Conservation (phyloP, 495 filamentous ascomycete genomes). For the Neurospora tetraspora region DNA sequence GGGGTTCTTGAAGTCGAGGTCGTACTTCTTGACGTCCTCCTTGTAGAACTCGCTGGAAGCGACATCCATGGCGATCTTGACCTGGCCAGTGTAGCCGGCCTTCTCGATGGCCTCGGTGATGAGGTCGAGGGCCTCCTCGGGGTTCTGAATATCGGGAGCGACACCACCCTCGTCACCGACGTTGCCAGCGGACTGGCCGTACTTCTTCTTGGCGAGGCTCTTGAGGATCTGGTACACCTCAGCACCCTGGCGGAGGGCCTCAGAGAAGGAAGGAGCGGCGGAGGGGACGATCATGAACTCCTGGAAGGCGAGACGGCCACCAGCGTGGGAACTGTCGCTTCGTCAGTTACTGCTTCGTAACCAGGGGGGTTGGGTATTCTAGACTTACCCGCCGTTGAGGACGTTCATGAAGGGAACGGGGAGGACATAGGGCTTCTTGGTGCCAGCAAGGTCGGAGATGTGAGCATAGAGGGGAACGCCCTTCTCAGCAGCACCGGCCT, state of each 20-base stretch:
- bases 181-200: slow-evolving; percentile 97
- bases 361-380: not conserved
- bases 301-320: slow-evolving; percentile 98
- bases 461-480: slow-evolving; percentile 94
- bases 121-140: slow-evolving; percentile 93
- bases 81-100: slow-evolving; percentile 87
- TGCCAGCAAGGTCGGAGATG: slow-evolving; percentile 95
- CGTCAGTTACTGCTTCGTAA: slow-evolving; percentile 17
- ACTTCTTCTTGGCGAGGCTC: slow-evolving; percentile 96
- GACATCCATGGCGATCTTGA: slow-evolving; percentile 99
- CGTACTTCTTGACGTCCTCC: slow-evolving; percentile 94
- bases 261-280: slow-evolving; percentile 74
- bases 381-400: slow-evolving; percentile 78
- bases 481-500: slow-evolving; percentile 98
- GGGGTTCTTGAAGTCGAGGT: slow-evolving; percentile 99
- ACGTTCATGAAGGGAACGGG: slow-evolving; percentile 99
- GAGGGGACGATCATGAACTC: slow-evolving; percentile 99
- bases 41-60: slow-evolving; percentile 99
- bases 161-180: slow-evolving; percentile 99
- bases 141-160: slow-evolving; percentile 94
- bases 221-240: slow-evolving; percentile 99
- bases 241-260: slow-evolving; percentile 89
- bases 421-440: slow-evolving; percentile 99
- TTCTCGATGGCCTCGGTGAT: slow-evolving; percentile 90
- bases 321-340: slow-evolving; percentile 68